Evolutionary conservation across 441 rosid genomes (phyloP).

Genomic region (Populus hybrid): DNA sequence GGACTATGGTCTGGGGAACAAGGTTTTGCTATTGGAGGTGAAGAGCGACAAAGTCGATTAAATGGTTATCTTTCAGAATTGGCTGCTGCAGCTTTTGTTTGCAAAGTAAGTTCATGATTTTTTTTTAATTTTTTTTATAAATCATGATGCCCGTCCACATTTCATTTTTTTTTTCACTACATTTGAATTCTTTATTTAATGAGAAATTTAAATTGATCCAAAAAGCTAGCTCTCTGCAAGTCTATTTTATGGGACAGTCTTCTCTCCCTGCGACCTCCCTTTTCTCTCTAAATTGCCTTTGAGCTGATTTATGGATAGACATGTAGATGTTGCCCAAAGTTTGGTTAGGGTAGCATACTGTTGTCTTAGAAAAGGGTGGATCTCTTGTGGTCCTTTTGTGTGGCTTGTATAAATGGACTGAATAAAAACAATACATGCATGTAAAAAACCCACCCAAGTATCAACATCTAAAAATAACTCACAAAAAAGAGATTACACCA

Average conservation of each 20-base stretch:
- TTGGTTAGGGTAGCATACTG: neutral
- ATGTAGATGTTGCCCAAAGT: neutral
- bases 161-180: neutral
- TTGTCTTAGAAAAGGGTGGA: neutral
- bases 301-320: neutral
- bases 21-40: slow-evolving; percentile 97
- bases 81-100: slow-evolving; percentile 96
- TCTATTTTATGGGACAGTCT: neutral
- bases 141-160: neutral
- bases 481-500: neutral
- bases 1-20: slow-evolving; percentile 79
- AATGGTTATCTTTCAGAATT: slow-evolving; percentile 86
- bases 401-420: neutral
- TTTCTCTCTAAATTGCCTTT: neutral
- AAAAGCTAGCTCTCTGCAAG: neutral
- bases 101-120: slow-evolving; percentile 54
- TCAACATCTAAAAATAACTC: neutral
- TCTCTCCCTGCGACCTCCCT: neutral
- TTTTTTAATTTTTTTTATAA: neutral
- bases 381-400: neutral
- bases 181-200: neutral
- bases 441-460: neutral
- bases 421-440: too few species aligned
- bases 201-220: neutral
- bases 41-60: slow-evolving; percentile 70